Conservation (phyloP, 1,284 basidiomycete genomes). For the Fistulina hepatica region DNA sequence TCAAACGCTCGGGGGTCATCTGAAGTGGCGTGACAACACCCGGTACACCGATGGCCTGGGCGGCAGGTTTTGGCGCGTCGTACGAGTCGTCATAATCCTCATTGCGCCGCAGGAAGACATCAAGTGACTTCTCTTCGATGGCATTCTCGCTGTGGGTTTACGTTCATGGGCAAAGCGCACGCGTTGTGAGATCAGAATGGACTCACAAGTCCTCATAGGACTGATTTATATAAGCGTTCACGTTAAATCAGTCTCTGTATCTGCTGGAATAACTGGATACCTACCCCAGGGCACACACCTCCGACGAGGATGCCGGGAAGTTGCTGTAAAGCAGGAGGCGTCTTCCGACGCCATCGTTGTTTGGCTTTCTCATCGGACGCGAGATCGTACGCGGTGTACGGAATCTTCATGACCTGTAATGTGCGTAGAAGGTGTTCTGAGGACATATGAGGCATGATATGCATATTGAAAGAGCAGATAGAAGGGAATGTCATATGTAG, state of each 20-base stretch:
- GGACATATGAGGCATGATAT: conserved; percentile 17
- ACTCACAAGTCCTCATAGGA: conserved; percentile 48
- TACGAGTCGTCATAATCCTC: conserved; percentile 52
- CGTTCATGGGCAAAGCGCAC: neutral
- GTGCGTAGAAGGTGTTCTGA: conserved; percentile 65
- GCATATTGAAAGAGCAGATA: conserved; percentile 28
- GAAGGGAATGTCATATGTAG: conserved; percentile 3
- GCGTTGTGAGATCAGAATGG: conserved; percentile 6
- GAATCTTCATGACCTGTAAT: conserved; percentile 72
- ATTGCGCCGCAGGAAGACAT: conserved; percentile 57
- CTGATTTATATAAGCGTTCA: conserved; percentile 21
- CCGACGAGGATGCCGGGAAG: conserved; percentile 72
- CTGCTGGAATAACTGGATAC: conserved; percentile 15
- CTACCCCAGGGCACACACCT: conserved; percentile 40
- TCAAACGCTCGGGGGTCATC: conserved; percentile 68
- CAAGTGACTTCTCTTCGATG: conserved; percentile 63
- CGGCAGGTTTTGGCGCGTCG: conserved; percentile 34
- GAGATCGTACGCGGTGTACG: conserved; percentile 69
- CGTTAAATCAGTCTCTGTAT: conserved; percentile 24
- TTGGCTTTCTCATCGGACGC: conserved; percentile 70
- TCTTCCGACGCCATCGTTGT: conserved; percentile 67
- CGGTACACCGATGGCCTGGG: conserved; percentile 62
- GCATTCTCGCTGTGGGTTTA: conserved; percentile 54
- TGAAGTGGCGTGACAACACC: conserved; percentile 61
- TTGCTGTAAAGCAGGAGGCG: conserved; percentile 63